phyloP scores from a whole-genome alignment of 1,284 basidiomycete genomes.

The Fomitopsis betulina region DNA sequence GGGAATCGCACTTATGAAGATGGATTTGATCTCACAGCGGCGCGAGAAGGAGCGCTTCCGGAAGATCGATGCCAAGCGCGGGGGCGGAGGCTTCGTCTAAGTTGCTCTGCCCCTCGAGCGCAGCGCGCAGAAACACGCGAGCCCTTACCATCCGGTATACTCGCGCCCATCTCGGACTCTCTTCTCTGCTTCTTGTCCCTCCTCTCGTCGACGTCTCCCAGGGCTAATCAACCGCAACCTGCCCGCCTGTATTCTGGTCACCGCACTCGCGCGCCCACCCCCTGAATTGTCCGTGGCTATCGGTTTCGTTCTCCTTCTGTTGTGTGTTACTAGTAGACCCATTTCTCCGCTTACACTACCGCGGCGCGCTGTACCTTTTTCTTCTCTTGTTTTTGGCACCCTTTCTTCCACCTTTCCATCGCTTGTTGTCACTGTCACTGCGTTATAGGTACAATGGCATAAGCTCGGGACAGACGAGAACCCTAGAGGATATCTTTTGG shows the following conservation, averaged over 20 bases:
- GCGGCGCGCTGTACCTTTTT: background rate
- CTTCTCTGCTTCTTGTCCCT: slow-evolving; percentile 1
- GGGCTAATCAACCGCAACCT: background rate
- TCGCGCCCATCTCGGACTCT: background rate
- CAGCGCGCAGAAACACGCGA: background rate
- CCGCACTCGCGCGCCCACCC: background rate
- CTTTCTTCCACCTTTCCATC: background rate
- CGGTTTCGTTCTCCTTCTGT: slow-evolving; percentile 8
- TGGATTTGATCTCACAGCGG: slow-evolving; percentile 41
- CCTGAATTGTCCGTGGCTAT: slow-evolving; percentile 1
- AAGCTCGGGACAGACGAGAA: slow-evolving; percentile 3
- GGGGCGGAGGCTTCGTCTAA: slow-evolving; percentile 81
- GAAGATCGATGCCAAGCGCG: slow-evolving; percentile 82
- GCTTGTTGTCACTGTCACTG: background rate
- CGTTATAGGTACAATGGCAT: slow-evolving; percentile 3
- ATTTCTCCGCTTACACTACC: background rate
- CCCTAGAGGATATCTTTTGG: background rate
- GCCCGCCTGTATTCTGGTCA: background rate
- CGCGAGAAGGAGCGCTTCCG: slow-evolving; percentile 78
- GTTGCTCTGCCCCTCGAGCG: background rate
- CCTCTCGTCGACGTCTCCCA: slow-evolving; percentile 2
- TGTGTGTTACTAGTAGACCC: slow-evolving; percentile 7
- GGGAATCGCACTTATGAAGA: background rate
- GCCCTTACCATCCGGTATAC: background rate
- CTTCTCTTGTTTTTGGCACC: background rate